These are phyloP conservation scores for Serpula lacrymans DNA, from an alignment of 768 basidiomycete species.

Conservation along the genomic window DNA sequence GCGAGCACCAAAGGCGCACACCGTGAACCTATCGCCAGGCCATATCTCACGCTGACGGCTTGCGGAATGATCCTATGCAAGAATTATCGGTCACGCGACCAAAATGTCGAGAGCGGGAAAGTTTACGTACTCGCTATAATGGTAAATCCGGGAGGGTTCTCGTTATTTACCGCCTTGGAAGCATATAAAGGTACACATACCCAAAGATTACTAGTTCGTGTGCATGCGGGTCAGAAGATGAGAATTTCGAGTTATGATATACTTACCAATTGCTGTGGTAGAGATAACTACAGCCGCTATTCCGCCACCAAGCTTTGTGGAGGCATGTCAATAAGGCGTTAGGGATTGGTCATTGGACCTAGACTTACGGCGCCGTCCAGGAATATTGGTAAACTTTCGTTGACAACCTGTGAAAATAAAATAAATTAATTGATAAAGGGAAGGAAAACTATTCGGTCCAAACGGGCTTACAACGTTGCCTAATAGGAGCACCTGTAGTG, in stretches of 20 bases:
- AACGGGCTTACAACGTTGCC: conserved; percentile 76
- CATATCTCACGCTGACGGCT: conserved; percentile 75
- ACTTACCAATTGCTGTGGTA: conserved; percentile 53
- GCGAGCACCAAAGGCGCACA: conserved; percentile 72
- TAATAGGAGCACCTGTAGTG: conserved; percentile 69
- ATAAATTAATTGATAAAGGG: neutral
- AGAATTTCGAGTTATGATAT: neutral
- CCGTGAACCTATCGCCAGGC: conserved; percentile 73
- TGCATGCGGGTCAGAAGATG: neutral
- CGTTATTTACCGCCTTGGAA: conserved; percentile 1
- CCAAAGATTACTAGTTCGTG: conserved; percentile 70
- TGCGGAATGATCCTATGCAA: conserved; percentile 58
- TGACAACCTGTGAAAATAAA: conserved; percentile 55
- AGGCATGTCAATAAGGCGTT: no score
- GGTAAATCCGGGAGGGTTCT: conserved; percentile 12
- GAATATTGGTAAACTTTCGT: conserved; percentile 83
- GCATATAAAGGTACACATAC: conserved; percentile 35
- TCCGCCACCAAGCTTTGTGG: conserved; percentile 69
- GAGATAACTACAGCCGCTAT: conserved; percentile 76
- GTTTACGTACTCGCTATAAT: conserved; percentile 34
- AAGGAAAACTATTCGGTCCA: neutral
- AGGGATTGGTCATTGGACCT: neutral
- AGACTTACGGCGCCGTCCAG: conserved; percentile 60
- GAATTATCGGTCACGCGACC: neutral
- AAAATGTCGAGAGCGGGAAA: neutral